Percentiles rank a stretch among this genome's conserved stretches.
Evolutionary conservation across 1,139 yeast species (phyloP).

Genomic region (Protomyces macrosporus): DNA sequence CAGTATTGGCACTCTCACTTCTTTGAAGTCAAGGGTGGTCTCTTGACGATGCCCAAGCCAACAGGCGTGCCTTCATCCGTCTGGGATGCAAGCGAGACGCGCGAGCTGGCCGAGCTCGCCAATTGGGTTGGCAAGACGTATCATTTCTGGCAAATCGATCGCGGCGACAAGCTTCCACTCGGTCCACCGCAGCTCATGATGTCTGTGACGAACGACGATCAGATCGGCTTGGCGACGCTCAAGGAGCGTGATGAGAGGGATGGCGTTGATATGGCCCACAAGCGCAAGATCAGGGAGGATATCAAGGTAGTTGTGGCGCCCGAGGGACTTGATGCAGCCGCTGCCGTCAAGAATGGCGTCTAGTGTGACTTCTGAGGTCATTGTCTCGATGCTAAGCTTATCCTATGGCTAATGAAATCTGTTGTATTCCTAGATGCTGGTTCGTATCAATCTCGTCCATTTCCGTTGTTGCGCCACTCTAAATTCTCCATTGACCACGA

Average conservation of each 20-base stretch:
- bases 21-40: conserved; percentile 26
- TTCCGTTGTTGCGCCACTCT: too few species aligned
- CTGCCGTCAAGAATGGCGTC: too few species aligned
- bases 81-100: conserved; percentile 27
- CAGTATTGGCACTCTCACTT: conserved; percentile 27
- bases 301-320: conserved; percentile 6
- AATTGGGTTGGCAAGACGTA: conserved; percentile 25
- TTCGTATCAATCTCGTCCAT: too few species aligned
- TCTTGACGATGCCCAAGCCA: conserved; percentile 22
- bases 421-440: too few species aligned
- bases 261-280: not conserved
- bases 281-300: conserved; percentile 16
- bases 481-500: too few species aligned
- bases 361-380: too few species aligned
- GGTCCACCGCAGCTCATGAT: conserved; percentile 27
- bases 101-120: conserved; percentile 21
- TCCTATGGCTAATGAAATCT: too few species aligned
- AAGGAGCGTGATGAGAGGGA: conserved; percentile 19
- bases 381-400: too few species aligned
- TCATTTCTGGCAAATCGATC: conserved; percentile 28
- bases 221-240: conserved; percentile 8
- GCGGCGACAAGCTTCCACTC: conserved; percentile 26
- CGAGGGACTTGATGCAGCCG: not conserved
- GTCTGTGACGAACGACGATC: conserved; percentile 8
- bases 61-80: conserved; percentile 9